Evolutionary conservation across 139 green algal genomes (phyloP).

Genomic region (Pleodorina starrii): DNA sequence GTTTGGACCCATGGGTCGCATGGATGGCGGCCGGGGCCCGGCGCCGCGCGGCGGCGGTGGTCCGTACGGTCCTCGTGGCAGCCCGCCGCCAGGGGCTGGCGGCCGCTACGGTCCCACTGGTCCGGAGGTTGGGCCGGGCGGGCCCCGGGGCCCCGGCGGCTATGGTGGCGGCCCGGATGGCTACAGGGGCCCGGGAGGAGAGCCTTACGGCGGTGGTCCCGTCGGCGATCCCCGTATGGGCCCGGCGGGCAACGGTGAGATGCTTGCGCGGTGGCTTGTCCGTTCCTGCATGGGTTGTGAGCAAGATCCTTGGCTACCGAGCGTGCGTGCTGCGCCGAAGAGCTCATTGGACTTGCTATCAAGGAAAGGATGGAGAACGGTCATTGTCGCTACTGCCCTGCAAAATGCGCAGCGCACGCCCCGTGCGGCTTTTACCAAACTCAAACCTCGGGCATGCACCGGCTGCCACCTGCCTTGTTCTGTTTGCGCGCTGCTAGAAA

Average conservation of each 20-base stretch:
- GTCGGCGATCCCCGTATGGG: conserved; percentile 11
- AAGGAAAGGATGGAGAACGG: too few species aligned
- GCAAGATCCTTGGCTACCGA: too few species aligned
- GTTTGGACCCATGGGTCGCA: conserved; percentile 37
- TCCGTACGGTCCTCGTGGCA: conserved; percentile 13
- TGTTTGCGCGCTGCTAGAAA: too few species aligned
- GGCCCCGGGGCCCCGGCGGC: not conserved
- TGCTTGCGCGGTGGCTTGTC: not conserved
- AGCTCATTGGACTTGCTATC: too few species aligned
- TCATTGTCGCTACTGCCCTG: too few species aligned
- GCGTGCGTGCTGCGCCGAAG: too few species aligned
- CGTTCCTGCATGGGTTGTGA: not conserved
- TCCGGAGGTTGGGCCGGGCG: not conserved
- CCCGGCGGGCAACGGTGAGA: not conserved
- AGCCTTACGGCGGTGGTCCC: not conserved
- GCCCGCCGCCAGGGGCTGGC: conserved; percentile 10
- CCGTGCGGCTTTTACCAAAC: too few species aligned
- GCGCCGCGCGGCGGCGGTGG: conserved; percentile 4
- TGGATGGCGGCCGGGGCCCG: conserved; percentile 4
- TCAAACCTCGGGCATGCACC: too few species aligned
- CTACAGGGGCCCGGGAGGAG: not conserved
- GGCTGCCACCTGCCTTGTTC: too few species aligned
- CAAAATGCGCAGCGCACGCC: too few species aligned
- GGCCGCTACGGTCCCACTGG: conserved; percentile 2
- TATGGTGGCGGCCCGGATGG: not conserved